phyloP scores from a whole-genome alignment of 2,329 filamentous ascomycete genomes.

The Elsinoe fawcettii region DNA sequence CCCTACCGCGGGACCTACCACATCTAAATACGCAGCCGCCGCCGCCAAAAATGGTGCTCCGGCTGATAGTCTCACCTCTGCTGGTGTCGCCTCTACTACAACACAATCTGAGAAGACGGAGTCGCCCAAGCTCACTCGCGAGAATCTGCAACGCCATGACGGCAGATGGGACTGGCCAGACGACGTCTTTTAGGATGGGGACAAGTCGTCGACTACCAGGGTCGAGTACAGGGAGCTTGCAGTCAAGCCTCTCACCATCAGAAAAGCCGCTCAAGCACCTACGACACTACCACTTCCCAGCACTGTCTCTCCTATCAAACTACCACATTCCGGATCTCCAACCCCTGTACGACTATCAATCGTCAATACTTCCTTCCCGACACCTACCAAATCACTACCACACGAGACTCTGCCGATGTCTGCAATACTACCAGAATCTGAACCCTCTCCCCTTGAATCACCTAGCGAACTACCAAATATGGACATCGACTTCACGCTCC shows the following conservation, averaged over 20 bases:
- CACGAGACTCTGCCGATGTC: neutral
- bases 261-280: neutral
- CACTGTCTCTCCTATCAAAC: neutral
- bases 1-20: neutral
- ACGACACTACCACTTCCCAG: neutral
- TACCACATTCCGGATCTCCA: neutral
- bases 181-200: conserved; percentile 26
- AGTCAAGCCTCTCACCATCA: neutral
- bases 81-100: neutral
- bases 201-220: neutral
- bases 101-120: neutral
- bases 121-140: neutral
- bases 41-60: neutral
- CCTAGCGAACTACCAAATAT: neutral
- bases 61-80: neutral
- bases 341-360: neutral
- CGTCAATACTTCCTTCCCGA: neutral
- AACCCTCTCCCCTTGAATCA: neutral
- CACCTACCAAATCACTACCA: neutral
- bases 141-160: conserved; percentile 12
- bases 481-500: neutral
- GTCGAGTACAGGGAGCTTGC: neutral
- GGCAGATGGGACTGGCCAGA: conserved; percentile 30
- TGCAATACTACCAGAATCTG: neutral
- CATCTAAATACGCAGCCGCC: neutral